These are phyloP conservation scores for Rasamsonia emersonii DNA, from an alignment of 2,329 filamentous ascomycete species.

Conservation along the genomic window DNA sequence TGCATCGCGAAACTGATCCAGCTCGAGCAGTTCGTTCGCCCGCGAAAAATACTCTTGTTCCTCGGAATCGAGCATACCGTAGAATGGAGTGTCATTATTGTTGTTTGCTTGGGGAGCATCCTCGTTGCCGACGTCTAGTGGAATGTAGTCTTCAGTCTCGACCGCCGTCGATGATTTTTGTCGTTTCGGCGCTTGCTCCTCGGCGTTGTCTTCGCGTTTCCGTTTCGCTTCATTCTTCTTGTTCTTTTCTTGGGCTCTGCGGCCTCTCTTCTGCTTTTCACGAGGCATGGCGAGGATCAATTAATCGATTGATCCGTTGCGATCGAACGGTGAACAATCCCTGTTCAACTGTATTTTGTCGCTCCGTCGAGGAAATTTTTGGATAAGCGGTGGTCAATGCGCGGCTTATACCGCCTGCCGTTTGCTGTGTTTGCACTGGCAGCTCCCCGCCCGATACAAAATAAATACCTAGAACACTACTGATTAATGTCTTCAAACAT, in stretches of 20 bases:
- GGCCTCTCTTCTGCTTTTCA: slow-evolving; percentile 40
- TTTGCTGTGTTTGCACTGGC: slow-evolving; percentile 27
- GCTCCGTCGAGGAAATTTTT: slow-evolving; percentile 17
- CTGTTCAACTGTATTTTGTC: neutral
- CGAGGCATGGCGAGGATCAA: slow-evolving; percentile 37
- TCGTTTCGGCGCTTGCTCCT: slow-evolving; percentile 29
- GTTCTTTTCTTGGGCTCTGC: slow-evolving; percentile 34
- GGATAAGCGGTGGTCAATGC: slow-evolving; percentile 33
- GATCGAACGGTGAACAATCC: slow-evolving; percentile 1
- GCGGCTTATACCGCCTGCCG: slow-evolving; percentile 11
- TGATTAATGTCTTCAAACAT: slow-evolving; percentile 1
- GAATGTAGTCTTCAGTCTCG: slow-evolving; percentile 28
- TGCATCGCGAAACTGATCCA: slow-evolving; percentile 72
- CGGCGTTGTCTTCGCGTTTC: slow-evolving; percentile 25
- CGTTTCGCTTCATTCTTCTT: slow-evolving; percentile 30
- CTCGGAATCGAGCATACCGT: slow-evolving; percentile 82
- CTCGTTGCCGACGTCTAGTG: slow-evolving; percentile 20
- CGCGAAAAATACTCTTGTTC: slow-evolving; percentile 94
- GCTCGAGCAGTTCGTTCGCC: slow-evolving; percentile 80
- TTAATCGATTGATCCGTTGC: slow-evolving; percentile 3
- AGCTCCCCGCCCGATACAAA: too few relatives aligned
- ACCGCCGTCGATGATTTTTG: slow-evolving; percentile 24
- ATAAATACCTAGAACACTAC: too few relatives aligned
- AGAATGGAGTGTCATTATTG: slow-evolving; percentile 63
- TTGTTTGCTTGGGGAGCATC: slow-evolving; percentile 14